Base-by-base conservation (phyloP, 495 filamentous ascomycete species). In the Thermochaetoides thermophila region DNA sequence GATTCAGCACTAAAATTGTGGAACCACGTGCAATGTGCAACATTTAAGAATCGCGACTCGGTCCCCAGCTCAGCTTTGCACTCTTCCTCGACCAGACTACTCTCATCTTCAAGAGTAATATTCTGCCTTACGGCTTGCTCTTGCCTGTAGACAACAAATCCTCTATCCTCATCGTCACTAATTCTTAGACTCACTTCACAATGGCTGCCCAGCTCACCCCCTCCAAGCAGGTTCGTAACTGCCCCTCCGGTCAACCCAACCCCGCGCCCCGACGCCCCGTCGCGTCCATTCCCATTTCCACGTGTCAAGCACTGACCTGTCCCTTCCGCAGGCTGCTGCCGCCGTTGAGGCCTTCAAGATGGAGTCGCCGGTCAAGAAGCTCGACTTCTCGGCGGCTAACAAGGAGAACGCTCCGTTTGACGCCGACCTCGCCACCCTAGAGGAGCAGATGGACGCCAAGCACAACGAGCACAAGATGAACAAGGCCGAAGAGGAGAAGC, bases 351-450 rank as follows among this genome's bases (percentile, higher is more conserved):
- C 72, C 44, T 64, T 96, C 46, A 91, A 86, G 61, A 91, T 97
- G 80, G 82, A 92, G 42, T 89, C 84, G 1, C 84, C 85, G 20
- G 64, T 73, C 33, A 92, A 92, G 81, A 91, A 89, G 74, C 69
- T 86, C 45, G 64, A 75, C 60, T 85, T 92, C 56, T 55, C 64
- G 17, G 50, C 67, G 17, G 57, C 55, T 25, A 69, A 74, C 66
- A 96, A 95, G 66, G 85, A 93, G 65, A 95, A 93, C 62, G 57
- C 72, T 31, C 66, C 75, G 38, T 56, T 71, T 40, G 66, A 76
- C 31, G 49, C 65, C 42, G 64, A 69, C 39, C 56, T 66, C 35
- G 63, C 62, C 46, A 59, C 64, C 41, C 61, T 79, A 43, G 60
- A 64, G 47, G 61, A 64, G 42, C 54, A 69, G 42, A 61, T 68